phyloP scores from a whole-genome alignment of 2,329 filamentous ascomycete species.

The Scedosporium aurantiacum region DNA sequence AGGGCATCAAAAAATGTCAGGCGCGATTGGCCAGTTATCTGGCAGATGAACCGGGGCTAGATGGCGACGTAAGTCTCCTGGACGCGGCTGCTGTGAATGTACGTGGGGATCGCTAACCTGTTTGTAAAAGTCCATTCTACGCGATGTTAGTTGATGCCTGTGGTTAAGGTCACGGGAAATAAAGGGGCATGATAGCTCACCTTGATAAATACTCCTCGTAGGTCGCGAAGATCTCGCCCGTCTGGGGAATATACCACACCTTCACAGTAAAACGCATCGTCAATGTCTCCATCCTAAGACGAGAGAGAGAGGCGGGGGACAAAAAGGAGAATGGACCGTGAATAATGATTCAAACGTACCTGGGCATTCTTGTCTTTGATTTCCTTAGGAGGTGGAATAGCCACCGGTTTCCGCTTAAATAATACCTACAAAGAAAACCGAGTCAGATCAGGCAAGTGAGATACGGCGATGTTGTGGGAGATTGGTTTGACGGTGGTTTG shows the following conservation, averaged over 20 bases:
- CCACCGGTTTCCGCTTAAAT: slow-evolving; percentile 91
- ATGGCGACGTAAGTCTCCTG: slow-evolving; percentile 7
- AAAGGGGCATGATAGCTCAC: slow-evolving; percentile 39
- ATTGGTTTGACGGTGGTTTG: not conserved
- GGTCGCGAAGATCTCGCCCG: slow-evolving; percentile 76
- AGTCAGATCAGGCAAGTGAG: not conserved
- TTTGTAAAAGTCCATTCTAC: slow-evolving; percentile 84
- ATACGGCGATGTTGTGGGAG: not conserved
- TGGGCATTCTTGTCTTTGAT: slow-evolving; percentile 75
- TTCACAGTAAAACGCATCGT: slow-evolving; percentile 24
- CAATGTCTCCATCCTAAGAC: not conserved
- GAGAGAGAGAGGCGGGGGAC: slow-evolving; percentile 12
- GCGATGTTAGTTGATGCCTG: slow-evolving; percentile 18
- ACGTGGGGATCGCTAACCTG: slow-evolving; percentile 44
- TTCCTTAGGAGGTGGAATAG: slow-evolving; percentile 60
- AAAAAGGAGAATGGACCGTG: slow-evolving; percentile 10
- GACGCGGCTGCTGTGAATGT: not conserved
- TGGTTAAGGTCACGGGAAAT: not conserved
- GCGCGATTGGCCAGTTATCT: slow-evolving; percentile 87
- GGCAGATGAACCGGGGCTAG: slow-evolving; percentile 82
- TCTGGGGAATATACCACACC: slow-evolving; percentile 88
- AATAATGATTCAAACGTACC: slow-evolving; percentile 34
- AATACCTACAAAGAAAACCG: slow-evolving; percentile 58
- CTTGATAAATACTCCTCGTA: slow-evolving; percentile 82
- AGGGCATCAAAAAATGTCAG: slow-evolving; percentile 88